Conservation (phyloP, 345 rosid genomes). For the Aethionema arabicum region DNA sequence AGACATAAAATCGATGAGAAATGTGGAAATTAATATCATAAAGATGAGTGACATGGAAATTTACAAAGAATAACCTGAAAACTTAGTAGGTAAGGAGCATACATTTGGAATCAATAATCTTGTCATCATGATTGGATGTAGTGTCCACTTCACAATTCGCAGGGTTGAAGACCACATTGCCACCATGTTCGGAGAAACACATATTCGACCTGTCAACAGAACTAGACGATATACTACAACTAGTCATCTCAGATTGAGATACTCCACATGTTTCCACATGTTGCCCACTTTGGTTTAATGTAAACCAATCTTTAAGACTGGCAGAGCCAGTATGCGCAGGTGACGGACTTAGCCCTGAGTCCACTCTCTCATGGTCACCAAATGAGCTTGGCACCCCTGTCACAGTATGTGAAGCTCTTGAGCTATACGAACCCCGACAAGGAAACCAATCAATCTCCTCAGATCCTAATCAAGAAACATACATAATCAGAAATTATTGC, state of each 20-base stretch:
- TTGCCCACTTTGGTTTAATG: constrained; percentile 32
- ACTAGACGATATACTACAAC: constrained; percentile 49
- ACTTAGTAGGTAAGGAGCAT: constrained; percentile 31
- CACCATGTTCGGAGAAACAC: constrained; percentile 34
- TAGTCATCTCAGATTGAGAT: constrained; percentile 43
- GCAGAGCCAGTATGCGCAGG: constrained; percentile 44
- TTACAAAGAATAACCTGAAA: background rate
- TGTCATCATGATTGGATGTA: constrained; percentile 31
- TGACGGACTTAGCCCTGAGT: constrained; percentile 36
- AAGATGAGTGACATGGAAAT: background rate
- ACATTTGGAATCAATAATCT: constrained; percentile 40
- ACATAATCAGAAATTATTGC: constrained; percentile 14
- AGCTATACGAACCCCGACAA: constrained; percentile 22
- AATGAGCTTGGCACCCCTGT: constrained; percentile 33
- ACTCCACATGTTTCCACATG: constrained; percentile 37
- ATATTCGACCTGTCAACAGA: constrained; percentile 40
- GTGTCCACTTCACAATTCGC: constrained; percentile 29
- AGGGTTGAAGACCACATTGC: constrained; percentile 29
- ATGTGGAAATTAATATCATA: constrained; percentile 13
- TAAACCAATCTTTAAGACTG: constrained; percentile 45
- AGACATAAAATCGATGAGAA: constrained; percentile 33
- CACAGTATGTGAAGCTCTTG: constrained; percentile 32
- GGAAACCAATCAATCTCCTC: constrained; percentile 36
- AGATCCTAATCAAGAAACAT: constrained; percentile 40
- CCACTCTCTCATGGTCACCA: constrained; percentile 35